Conservation (phyloP, 805 yeast genomes). For the Nakazawaea peltata region DNA sequence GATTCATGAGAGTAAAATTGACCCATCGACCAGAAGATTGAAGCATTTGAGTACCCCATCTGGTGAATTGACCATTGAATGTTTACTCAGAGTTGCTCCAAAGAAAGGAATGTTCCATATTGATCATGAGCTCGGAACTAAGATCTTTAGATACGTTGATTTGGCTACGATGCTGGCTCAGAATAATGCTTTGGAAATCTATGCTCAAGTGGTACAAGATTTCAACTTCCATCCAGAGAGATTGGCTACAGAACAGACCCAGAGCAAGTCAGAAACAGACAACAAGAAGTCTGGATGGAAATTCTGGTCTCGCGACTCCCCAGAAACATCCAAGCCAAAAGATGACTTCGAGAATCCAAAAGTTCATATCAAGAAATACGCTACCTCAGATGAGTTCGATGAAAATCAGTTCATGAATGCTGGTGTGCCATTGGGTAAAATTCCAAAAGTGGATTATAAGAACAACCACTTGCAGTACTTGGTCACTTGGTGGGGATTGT, state of each 20-base stretch:
- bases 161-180: conserved; percentile 70
- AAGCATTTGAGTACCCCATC: conserved; percentile 65
- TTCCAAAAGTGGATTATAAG: conserved; percentile 71
- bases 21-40: conserved; percentile 46
- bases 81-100: conserved; percentile 64
- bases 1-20: conserved; percentile 63
- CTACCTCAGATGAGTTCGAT: conserved; percentile 13
- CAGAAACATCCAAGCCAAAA: background rate
- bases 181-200: conserved; percentile 62
- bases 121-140: conserved; percentile 57
- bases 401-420: conserved; percentile 53
- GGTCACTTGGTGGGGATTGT: conserved; percentile 91
- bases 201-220: conserved; percentile 67
- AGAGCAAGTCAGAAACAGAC: background rate
- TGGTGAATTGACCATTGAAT: conserved; percentile 64
- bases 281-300: conserved; percentile 18
- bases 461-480: conserved; percentile 90
- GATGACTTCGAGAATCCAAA: conserved; percentile 5
- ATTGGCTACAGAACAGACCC: conserved; percentile 6
- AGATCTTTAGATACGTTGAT: conserved; percentile 74
- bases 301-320: conserved; percentile 15
- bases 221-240: conserved; percentile 55
- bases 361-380: conserved; percentile 4
- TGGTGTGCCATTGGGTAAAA: conserved; percentile 87
- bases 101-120: conserved; percentile 58